Conservation (phyloP, 352 stramenopile species). For the Phytophthora sp. region DNA sequence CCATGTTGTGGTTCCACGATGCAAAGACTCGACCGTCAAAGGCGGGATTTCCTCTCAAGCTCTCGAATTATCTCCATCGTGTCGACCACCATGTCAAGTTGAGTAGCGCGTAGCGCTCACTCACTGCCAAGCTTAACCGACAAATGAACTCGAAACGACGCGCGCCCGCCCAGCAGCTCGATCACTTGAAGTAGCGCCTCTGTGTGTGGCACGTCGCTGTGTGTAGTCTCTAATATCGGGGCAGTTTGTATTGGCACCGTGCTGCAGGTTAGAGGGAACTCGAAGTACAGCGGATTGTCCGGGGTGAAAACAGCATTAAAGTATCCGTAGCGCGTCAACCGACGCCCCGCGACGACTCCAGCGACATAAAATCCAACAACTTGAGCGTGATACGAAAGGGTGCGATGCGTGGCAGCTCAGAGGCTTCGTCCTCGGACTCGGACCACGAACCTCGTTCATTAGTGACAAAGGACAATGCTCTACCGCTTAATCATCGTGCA, state of each 20-base stretch:
- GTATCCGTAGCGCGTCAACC: constrained; percentile 6
- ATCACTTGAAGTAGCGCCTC: neutral
- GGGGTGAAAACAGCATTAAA: neutral
- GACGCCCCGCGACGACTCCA: constrained; percentile 2
- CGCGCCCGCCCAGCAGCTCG: constrained; percentile 1
- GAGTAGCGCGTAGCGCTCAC: neutral
- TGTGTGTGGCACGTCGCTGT: no score
- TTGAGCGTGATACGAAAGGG: constrained; percentile 22
- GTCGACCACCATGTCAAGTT: neutral
- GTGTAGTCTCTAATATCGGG: neutral
- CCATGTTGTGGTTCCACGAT: no score
- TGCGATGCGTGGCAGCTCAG: constrained; percentile 27
- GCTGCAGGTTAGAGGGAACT: neutral
- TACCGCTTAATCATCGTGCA: constrained; percentile 29
- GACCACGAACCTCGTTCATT: constrained; percentile 5
- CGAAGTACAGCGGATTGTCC: no score
- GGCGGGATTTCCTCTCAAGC: no score
- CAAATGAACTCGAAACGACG: neutral
- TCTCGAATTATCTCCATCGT: no score
- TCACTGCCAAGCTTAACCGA: neutral
- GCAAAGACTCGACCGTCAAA: no score
- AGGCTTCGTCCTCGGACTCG: constrained; percentile 1
- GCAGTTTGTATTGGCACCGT: neutral
- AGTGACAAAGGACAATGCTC: constrained; percentile 4
- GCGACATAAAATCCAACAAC: constrained; percentile 22